A percentile compares a stretch with the other conserved stretches of the same genome.
Evolutionary conservation across 2,329 filamentous ascomycete species (phyloP).

Genomic region (Hymenoscyphus salicellus): DNA sequence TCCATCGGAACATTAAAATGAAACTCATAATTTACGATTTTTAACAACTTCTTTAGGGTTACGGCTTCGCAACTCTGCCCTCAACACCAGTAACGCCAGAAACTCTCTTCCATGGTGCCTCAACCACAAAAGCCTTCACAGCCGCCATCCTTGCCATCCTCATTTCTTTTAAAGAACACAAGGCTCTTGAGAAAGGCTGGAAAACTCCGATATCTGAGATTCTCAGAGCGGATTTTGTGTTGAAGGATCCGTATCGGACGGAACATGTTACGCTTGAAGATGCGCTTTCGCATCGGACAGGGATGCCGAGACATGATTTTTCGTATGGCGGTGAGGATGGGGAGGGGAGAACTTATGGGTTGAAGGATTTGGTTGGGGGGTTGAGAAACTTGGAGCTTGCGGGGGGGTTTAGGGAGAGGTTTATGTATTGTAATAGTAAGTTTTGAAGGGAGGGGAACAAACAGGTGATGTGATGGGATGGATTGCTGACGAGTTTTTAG

Average conservation of each 20-base stretch:
- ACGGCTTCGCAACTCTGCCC: slow-evolving; percentile 40
- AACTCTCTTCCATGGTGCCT: slow-evolving; percentile 55
- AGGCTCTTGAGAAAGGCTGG: slow-evolving; percentile 36
- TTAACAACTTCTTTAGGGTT: slow-evolving; percentile 34
- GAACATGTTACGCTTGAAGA: slow-evolving; percentile 53
- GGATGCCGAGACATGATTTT: slow-evolving; percentile 45
- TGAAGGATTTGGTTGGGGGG: slow-evolving; percentile 39
- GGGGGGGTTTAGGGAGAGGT: slow-evolving; percentile 44
- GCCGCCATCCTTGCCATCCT: slow-evolving; percentile 50
- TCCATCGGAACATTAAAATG: neutral
- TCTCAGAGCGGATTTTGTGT: slow-evolving; percentile 51
- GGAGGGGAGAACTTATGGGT: slow-evolving; percentile 3
- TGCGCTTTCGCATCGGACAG: slow-evolving; percentile 51
- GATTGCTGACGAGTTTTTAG: neutral
- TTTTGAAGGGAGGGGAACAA: neutral
- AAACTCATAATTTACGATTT: neutral
- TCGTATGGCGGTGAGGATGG: slow-evolving; percentile 36
- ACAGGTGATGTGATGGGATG: neutral
- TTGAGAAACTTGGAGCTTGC: slow-evolving; percentile 46
- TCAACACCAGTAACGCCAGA: slow-evolving; percentile 42
- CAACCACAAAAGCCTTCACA: slow-evolving; percentile 55
- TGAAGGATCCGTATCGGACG: slow-evolving; percentile 46
- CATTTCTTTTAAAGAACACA: neutral
- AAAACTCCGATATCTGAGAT: slow-evolving; percentile 46
- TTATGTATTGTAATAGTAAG: slow-evolving; percentile 46